These are phyloP conservation scores for Diaporthe nobilis DNA, from an alignment of 2,329 filamentous ascomycete genomes.

Conservation along the genomic window DNA sequence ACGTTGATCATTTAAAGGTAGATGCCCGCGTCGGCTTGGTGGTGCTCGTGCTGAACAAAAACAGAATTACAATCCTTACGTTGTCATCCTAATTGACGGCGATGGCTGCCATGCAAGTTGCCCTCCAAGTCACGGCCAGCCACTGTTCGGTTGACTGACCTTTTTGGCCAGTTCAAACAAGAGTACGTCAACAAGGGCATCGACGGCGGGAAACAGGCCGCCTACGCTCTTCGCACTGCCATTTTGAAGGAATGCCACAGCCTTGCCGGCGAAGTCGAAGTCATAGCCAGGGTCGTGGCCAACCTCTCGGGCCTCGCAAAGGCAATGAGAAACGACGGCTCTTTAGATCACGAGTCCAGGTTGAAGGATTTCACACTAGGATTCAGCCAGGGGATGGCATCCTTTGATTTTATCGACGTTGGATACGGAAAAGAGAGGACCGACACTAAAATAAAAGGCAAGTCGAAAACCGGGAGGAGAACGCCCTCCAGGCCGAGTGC, in stretches of 20 bases:
- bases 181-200: constrained; percentile 67
- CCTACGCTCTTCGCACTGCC: constrained; percentile 62
- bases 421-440: constrained; percentile 71
- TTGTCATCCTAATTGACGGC: constrained; percentile 74
- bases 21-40: constrained; percentile 40
- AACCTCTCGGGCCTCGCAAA: constrained; percentile 66
- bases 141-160: background rate
- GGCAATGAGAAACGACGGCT: constrained; percentile 64
- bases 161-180: constrained; percentile 67
- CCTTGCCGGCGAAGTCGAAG: constrained; percentile 66
- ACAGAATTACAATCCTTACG: constrained; percentile 70
- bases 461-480: constrained; percentile 36
- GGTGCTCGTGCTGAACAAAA: constrained; percentile 44
- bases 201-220: constrained; percentile 68
- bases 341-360: constrained; percentile 58
- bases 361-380: constrained; percentile 71
- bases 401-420: constrained; percentile 76
- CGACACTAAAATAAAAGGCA: constrained; percentile 73
- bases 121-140: constrained; percentile 37
- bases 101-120: constrained; percentile 59
- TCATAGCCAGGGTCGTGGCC: constrained; percentile 70
- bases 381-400: constrained; percentile 71
- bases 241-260: constrained; percentile 63
- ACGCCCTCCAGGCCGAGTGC: background rate
- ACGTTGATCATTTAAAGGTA: constrained; percentile 64